Base-by-base conservation (phyloP, 164 flowering plant genomes). In the Nymphaea thermarum region DNA sequence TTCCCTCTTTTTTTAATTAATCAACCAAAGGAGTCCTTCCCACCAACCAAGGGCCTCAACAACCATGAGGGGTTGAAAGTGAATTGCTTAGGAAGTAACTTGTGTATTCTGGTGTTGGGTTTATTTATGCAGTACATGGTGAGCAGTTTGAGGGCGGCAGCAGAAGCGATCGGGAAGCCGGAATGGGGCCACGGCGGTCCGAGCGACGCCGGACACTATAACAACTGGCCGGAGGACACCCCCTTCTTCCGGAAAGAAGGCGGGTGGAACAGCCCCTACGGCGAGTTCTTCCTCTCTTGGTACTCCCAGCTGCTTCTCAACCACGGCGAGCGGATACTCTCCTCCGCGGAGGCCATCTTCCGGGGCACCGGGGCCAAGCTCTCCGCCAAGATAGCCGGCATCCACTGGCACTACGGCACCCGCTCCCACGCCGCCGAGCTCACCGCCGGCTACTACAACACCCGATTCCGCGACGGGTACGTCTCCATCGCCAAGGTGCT, bases 401-500 rank as follows among this genome's bases (percentile, higher is more conserved):
- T 93, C 64, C 98, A 93, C 73, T 93, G 98, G 98, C 98, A 93
- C 71, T 89, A 93, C 63, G 96, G 96, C 3, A 78, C 88, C 15
- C 79, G 95, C 5, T 91, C 98, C 6, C 98, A 93, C 66, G 95
- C 98, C 18, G 93, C 98, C 1, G 98, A 93, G 77, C 98, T 93
- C 73, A 93, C 98, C 2, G 98, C 98, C 0, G 98, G 98, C 5
- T 93, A 93, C 73, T 89, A 91, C 79, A 93, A 93, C 85, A 93
- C 98, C 10, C 81, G 97, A 0, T 77, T 70, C 78, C 78, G 81
- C 0, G 96, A 93, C 65, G 98, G 98, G 4, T 93, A 93, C 73
- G 75, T 86, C 15, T 97, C 96, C 4, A 88, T 93, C 43, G 98
- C 97, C 4, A 85, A 71, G 36, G 84, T 91, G 96, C 70, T 93